These are phyloP conservation scores for Cudoniella acicularis DNA, from an alignment of 495 filamentous ascomycete species.

Conservation along the genomic window DNA sequence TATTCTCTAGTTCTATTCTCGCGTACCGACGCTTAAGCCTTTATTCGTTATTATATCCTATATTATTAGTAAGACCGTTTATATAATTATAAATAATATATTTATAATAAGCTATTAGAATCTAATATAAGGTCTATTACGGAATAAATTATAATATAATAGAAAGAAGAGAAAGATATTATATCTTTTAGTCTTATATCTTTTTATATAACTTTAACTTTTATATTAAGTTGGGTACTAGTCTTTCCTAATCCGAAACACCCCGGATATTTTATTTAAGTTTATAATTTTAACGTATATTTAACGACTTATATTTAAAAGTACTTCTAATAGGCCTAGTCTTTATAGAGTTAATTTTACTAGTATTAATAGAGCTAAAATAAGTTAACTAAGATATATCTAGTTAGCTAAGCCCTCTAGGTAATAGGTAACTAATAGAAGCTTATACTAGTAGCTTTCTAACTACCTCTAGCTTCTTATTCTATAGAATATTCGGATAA, in stretches of 20 bases:
- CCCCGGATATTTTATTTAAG: not conserved
- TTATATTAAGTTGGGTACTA: not conserved
- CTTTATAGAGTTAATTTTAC: not conserved
- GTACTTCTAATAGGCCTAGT: not conserved
- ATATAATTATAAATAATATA: slow-evolving; percentile 1
- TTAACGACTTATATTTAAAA: not conserved
- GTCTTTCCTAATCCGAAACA: not conserved
- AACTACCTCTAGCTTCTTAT: not conserved
- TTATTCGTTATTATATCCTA: not conserved
- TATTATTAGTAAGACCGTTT: slow-evolving; percentile 1
- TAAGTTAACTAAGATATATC: not conserved
- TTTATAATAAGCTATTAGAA: not conserved
- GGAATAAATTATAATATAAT: slow-evolving; percentile 2
- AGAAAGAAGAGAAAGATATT: too few species aligned
- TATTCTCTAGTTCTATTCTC: not conserved
- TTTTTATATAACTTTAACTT: not conserved
- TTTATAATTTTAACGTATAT: not conserved
- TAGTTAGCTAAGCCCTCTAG: too few species aligned
- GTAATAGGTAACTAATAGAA: not conserved
- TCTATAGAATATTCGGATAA: too few species aligned
- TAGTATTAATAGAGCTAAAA: not conserved
- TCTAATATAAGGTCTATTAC: not conserved
- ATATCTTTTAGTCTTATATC: not conserved
- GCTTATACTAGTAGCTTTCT: not conserved
- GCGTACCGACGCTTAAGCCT: not conserved